A percentile compares a stretch with the other conserved stretches of the same genome.
These are phyloP conservation scores for Lodderomyces jiufengensis DNA, from an alignment of 1,139 yeast genomes.

Conservation along the genomic window DNA sequence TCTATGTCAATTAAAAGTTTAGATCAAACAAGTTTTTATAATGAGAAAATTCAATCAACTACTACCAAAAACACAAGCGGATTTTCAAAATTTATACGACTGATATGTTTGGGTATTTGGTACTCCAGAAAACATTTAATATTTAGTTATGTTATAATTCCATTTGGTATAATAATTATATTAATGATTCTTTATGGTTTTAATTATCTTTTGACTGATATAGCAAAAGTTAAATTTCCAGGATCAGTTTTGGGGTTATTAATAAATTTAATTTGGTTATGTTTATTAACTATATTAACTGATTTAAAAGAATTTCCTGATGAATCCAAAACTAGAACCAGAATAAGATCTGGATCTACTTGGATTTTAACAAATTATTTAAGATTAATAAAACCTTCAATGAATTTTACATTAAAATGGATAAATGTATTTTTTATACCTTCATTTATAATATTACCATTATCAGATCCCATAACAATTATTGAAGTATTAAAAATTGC, in stretches of 20 bases:
- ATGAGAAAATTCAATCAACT: no score
- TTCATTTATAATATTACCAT: conserved; percentile 67
- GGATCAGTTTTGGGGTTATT: conserved; percentile 77
- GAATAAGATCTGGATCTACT: conserved; percentile 26
- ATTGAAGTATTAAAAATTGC: conserved; percentile 72
- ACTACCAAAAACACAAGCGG: no score
- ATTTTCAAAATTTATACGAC: no score
- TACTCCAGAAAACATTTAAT: conserved; percentile 30
- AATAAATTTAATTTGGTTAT: conserved; percentile 49
- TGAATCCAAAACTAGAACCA: conserved; percentile 7
- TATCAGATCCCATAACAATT: conserved; percentile 59
- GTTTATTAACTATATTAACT: conserved; percentile 28
- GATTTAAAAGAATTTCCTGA: conserved; percentile 9
- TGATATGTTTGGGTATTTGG: conserved; percentile 22
- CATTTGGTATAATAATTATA: conserved; percentile 33
- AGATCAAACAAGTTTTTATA: neutral
- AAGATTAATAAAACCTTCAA: conserved; percentile 53
- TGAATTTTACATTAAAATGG: conserved; percentile 72
- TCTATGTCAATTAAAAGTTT: no score
- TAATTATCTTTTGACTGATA: conserved; percentile 46
- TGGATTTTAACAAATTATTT: conserved; percentile 42
- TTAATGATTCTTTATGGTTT: conserved; percentile 58
- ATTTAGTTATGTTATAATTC: conserved; percentile 33
- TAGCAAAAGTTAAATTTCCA: conserved; percentile 60
- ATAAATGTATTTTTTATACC: conserved; percentile 78